These are phyloP conservation scores for Salinomyces thailandicus DNA, from an alignment of 2,329 filamentous ascomycete species.

Conservation along the genomic window DNA sequence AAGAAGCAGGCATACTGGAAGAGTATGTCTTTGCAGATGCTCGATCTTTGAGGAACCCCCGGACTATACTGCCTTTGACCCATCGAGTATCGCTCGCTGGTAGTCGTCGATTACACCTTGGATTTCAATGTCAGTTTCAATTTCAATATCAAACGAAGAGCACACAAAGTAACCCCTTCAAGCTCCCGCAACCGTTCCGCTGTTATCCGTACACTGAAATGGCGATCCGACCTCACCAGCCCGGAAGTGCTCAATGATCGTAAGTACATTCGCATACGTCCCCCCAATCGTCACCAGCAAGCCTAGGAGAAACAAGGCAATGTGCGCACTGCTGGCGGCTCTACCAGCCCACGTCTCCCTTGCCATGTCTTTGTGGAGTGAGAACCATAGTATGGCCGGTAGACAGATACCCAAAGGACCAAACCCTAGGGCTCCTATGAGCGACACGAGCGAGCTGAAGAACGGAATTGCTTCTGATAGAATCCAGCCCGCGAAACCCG, in stretches of 20 bases:
- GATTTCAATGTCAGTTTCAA: too few relatives aligned
- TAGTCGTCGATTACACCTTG: too few relatives aligned
- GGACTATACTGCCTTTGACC: too few relatives aligned
- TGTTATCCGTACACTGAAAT: constrained; percentile 3
- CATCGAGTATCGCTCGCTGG: too few relatives aligned
- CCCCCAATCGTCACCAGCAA: constrained; percentile 38
- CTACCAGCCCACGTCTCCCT: neutral
- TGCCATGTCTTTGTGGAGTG: constrained; percentile 28
- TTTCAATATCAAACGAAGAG: too few relatives aligned
- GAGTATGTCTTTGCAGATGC: too few relatives aligned
- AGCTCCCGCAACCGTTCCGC: neutral
- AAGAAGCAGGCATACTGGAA: too few relatives aligned
- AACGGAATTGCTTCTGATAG: constrained; percentile 44
- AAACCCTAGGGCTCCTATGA: constrained; percentile 40
- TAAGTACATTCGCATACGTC: constrained; percentile 24
- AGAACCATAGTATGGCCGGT: constrained; percentile 41
- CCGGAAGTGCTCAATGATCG: constrained; percentile 10
- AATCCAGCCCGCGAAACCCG: constrained; percentile 37
- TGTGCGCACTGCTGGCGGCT: constrained; percentile 39
- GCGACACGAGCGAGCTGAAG: constrained; percentile 41
- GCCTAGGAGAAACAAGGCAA: constrained; percentile 30
- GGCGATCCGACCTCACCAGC: constrained; percentile 8
- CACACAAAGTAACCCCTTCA: too few relatives aligned
- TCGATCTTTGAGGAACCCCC: too few relatives aligned
- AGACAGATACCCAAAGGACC: constrained; percentile 40